Base-by-base conservation (phyloP, 352 stramenopile genomes). In the Poterioochromonas sp. region DNA sequence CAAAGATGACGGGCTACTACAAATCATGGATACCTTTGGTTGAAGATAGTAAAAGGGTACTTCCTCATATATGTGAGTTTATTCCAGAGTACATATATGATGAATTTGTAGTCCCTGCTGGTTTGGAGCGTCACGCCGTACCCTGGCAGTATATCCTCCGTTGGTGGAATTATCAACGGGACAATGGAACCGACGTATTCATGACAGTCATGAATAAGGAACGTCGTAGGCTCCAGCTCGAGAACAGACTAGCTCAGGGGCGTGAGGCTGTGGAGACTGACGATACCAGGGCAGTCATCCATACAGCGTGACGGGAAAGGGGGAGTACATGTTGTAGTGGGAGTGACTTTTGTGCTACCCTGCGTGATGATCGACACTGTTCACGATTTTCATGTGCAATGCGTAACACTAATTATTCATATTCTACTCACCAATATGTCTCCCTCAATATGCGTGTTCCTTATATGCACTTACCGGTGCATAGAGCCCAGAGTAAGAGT, bases 401-500 rank as follows among this genome's bases (percentile, higher is more conserved):
- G 58, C 58, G 58, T 68, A 68, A 68, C 37, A 73, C 29, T 73
- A 73, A 47, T 73, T 49, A 73, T 47, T 49, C 37, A 73, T 47
- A 40, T 73, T 73, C 63, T 49, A 73, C 32, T 73, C 29, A 49
- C 63, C 37, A 49, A 73, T 47, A 49, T 73, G 37, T 47, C 37
- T 73, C 63, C 63, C 32, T 73, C 63, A 73, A 40, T 73, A 49
- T 47, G 63, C 37, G 63, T 73, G 37, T 73, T 73, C 29, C 63
- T 73, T 49, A 40, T 73, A 73, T 73, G 63, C 63, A 73, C 63
- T 18, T 73, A 73, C 63, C 63, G 20, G 29, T 73, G 63, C 29
- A 73, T 73, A 73, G 37, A 73, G 37, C 37, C 63, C 63, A 73
- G 63, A 51, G 63, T 73, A 73, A 73, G 63, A 73, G 34, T 73